These are phyloP conservation scores for Fusarium devonianum DNA, from an alignment of 2,329 filamentous ascomycete genomes.

Conservation along the genomic window DNA sequence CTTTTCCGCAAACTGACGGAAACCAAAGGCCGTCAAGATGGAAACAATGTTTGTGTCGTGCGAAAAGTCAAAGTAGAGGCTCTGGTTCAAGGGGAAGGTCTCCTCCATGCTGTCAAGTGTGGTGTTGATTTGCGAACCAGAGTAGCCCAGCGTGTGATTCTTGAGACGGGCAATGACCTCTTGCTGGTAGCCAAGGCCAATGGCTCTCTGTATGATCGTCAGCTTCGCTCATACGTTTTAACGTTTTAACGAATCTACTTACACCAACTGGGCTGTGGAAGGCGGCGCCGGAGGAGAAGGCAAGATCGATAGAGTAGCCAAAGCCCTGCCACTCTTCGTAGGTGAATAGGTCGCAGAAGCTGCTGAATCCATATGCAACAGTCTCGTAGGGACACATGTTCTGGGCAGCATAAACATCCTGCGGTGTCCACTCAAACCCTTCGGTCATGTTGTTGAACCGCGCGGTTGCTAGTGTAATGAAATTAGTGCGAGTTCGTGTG, in stretches of 20 bases:
- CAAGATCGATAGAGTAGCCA: slow-evolving; percentile 73
- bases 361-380: slow-evolving; percentile 76
- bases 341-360: slow-evolving; percentile 77
- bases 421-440: slow-evolving; percentile 68
- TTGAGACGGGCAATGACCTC: slow-evolving; percentile 75
- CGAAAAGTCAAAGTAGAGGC: slow-evolving; percentile 78
- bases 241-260: slow-evolving; percentile 43
- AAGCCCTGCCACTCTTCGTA: slow-evolving; percentile 77
- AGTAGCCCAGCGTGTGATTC: slow-evolving; percentile 69
- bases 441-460: slow-evolving; percentile 64
- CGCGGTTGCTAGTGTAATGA: slow-evolving; percentile 57
- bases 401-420: slow-evolving; percentile 72
- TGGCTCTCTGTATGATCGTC: slow-evolving; percentile 58
- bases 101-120: slow-evolving; percentile 71
- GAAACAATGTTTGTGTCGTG: slow-evolving; percentile 79
- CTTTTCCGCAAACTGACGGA: slow-evolving; percentile 70
- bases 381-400: slow-evolving; percentile 80
- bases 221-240: not conserved
- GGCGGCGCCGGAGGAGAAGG: slow-evolving; percentile 66
- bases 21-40: slow-evolving; percentile 74
- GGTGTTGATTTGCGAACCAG: slow-evolving; percentile 69
- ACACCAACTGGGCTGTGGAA: slow-evolving; percentile 71
- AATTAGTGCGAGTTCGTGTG: not conserved
- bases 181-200: slow-evolving; percentile 77
- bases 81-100: slow-evolving; percentile 78